Percentiles rank a stretch among this genome's conserved stretches.
Conservation (phyloP, 176 grass and related monocot species). For the Bonia amplexicaulis region DNA sequence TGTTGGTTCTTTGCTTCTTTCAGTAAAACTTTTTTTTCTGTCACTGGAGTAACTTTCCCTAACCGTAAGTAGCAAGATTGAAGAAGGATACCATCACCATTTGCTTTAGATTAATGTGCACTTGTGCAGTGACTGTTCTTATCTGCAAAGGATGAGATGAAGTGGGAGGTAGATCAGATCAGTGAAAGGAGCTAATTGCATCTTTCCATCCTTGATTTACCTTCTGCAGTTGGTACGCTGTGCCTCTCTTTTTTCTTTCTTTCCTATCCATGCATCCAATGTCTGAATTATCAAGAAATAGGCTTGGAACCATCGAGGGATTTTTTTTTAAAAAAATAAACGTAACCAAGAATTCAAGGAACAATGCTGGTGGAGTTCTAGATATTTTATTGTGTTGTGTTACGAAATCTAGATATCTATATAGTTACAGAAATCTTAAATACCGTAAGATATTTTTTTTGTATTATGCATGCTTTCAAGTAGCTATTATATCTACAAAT, state of each 20-base stretch:
- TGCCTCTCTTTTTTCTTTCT: background rate
- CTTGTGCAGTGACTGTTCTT: background rate
- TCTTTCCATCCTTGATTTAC: background rate
- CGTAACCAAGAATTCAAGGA: background rate
- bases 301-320: background rate
- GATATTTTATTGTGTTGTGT: too few relatives aligned
- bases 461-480: too few relatives aligned
- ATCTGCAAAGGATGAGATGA: background rate
- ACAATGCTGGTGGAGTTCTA: background rate
- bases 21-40: background rate
- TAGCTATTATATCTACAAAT: too few relatives aligned
- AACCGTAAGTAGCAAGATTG: background rate
- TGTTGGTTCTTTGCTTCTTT: background rate
- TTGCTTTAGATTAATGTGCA: background rate
- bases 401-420: too few relatives aligned
- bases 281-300: background rate
- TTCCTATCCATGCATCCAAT: background rate
- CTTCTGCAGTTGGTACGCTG: background rate
- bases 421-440: too few relatives aligned
- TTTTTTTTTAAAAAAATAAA: background rate
- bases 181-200: background rate
- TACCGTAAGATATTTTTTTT: too few relatives aligned
- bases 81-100: background rate
- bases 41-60: background rate
- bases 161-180: background rate